A percentile compares a stretch with the other conserved stretches of the same genome.
Evolutionary conservation across 169 alveolate species (phyloP).

Genomic region (Eimeria maxima): DNA sequence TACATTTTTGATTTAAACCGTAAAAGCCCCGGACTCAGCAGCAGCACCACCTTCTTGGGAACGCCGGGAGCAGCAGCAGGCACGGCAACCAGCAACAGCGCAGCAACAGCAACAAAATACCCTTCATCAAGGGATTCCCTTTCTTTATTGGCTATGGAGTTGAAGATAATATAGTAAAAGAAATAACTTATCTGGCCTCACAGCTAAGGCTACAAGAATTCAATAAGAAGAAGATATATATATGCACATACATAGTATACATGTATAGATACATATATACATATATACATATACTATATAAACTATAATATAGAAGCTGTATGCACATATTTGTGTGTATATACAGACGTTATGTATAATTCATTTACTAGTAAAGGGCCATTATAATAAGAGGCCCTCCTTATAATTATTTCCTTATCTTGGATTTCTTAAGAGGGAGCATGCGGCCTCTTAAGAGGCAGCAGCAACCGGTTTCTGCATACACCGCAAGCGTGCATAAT

Average conservation of each 20-base stretch:
- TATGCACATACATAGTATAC: too few species aligned
- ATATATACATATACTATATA: too few species aligned
- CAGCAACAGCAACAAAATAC: not conserved
- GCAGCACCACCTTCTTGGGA: constrained; percentile 13
- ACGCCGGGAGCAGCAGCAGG: constrained; percentile 16
- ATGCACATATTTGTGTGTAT: not conserved
- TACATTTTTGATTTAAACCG: not conserved
- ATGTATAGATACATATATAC: too few species aligned
- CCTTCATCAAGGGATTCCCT: not conserved
- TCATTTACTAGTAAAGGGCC: not conserved
- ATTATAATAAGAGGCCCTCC: not conserved
- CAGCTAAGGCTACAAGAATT: not conserved
- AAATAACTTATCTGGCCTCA: not conserved
- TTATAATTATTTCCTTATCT: too few species aligned
- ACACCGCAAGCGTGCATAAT: not conserved
- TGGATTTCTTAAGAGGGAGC: not conserved
- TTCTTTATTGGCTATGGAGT: not conserved
- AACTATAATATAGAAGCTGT: too few species aligned
- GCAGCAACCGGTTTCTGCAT: constrained; percentile 7
- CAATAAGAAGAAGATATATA: too few species aligned
- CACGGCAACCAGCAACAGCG: not conserved
- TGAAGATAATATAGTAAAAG: not conserved
- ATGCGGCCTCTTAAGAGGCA: constrained; percentile 28
- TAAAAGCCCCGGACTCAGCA: not conserved
- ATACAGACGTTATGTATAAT: not conserved